Evolutionary conservation across 2,329 filamentous ascomycete species (phyloP).

Genomic region (Fusarium musae): DNA sequence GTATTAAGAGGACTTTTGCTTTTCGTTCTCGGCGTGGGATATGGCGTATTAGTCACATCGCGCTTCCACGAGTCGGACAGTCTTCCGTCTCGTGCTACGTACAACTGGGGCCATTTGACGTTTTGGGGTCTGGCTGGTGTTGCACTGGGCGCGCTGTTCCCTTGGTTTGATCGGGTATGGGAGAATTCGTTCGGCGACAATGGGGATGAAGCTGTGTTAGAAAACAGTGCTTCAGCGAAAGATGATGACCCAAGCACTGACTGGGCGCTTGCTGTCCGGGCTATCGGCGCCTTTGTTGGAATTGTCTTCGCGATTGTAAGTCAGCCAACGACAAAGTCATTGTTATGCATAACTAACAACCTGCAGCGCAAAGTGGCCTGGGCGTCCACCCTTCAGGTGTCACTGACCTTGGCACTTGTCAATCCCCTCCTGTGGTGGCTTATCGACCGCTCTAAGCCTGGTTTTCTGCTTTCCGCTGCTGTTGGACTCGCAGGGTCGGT

Average conservation of each 20-base stretch:
- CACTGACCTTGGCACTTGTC: constrained; percentile 85
- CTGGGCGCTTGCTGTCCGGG: constrained; percentile 75
- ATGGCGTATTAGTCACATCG: constrained; percentile 79
- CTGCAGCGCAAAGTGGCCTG: constrained; percentile 85
- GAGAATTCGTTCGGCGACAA: constrained; percentile 61
- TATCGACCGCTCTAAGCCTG: constrained; percentile 88
- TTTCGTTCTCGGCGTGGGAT: constrained; percentile 82
- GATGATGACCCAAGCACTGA: constrained; percentile 64
- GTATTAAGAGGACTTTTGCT: constrained; percentile 71
- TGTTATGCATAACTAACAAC: constrained; percentile 25
- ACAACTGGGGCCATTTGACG: constrained; percentile 74
- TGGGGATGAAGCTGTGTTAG: constrained; percentile 46
- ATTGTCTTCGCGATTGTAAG: constrained; percentile 80
- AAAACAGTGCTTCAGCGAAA: constrained; percentile 44
- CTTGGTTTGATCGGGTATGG: constrained; percentile 85
- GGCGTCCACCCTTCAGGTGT: constrained; percentile 94
- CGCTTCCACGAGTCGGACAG: constrained; percentile 75
- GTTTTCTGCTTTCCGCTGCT: constrained; percentile 80
- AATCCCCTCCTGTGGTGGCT: constrained; percentile 97
- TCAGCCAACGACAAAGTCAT: constrained; percentile 31
- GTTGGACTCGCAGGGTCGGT: constrained; percentile 81
- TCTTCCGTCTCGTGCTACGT: constrained; percentile 68
- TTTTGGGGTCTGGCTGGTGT: constrained; percentile 88
- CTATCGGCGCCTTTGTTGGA: constrained; percentile 69
- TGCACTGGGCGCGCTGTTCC: constrained; percentile 79